phyloP scores from a whole-genome alignment of 1,139 yeast genomes.

The Hyphopichia pseudoburtonii region DNA sequence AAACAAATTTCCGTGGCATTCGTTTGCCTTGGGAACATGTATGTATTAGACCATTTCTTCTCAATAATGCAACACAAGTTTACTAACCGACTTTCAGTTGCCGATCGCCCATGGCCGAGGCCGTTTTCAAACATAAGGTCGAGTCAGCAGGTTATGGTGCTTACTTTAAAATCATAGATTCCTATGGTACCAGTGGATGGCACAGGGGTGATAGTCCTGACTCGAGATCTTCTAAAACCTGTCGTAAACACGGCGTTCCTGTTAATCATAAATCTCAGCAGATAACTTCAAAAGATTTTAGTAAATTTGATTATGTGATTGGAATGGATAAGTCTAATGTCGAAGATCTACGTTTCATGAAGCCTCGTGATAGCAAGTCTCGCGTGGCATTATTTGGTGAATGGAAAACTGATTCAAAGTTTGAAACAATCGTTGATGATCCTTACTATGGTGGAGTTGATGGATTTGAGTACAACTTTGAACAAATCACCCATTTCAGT shows the following conservation, averaged over 20 bases:
- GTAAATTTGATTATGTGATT: slow-evolving; percentile 73
- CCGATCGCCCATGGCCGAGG: slow-evolving; percentile 98
- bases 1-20: slow-evolving; percentile 68
- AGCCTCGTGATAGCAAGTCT: slow-evolving; percentile 56
- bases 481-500: slow-evolving; percentile 73
- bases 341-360: slow-evolving; percentile 55
- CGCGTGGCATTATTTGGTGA: slow-evolving; percentile 71
- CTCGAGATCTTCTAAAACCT: slow-evolving; percentile 65
- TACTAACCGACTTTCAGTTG: slow-evolving; percentile 47
- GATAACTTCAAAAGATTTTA: slow-evolving; percentile 56
- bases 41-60: no score
- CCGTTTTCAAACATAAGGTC: slow-evolving; percentile 73
- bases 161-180: slow-evolving; percentile 61
- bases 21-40: slow-evolving; percentile 91
- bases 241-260: slow-evolving; percentile 71
- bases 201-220: slow-evolving; percentile 86
- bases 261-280: slow-evolving; percentile 77
- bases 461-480: slow-evolving; percentile 79
- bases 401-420: slow-evolving; percentile 56
- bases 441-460: slow-evolving; percentile 88
- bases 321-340: slow-evolving; percentile 82
- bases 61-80: background rate
- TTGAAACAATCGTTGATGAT: slow-evolving; percentile 67
- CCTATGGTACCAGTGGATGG: slow-evolving; percentile 87
- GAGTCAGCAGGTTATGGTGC: slow-evolving; percentile 40